phyloP scores from a whole-genome alignment of 306 rosid genomes.

The Crataegus laevigata region DNA sequence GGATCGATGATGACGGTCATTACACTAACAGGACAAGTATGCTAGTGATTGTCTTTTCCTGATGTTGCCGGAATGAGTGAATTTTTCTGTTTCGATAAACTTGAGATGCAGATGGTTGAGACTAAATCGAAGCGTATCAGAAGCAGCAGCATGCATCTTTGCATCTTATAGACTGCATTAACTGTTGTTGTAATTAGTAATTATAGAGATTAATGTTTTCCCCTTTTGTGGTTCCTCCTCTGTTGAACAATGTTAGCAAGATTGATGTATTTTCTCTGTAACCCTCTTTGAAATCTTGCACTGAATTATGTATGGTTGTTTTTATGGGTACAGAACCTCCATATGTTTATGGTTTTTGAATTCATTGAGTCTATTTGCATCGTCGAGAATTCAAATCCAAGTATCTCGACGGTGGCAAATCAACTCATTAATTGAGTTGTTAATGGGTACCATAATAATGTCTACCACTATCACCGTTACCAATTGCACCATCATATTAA shows the following conservation, averaged over 20 bases:
- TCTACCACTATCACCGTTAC: too few species aligned
- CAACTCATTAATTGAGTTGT: too few species aligned
- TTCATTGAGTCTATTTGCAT: background rate
- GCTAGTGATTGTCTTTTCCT: background rate
- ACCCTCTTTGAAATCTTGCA: background rate
- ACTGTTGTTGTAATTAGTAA: slow-evolving; percentile 43
- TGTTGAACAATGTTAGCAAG: slow-evolving; percentile 15
- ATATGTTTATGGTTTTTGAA: background rate
- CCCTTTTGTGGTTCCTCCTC: background rate
- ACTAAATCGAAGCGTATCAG: background rate
- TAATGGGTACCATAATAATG: too few species aligned
- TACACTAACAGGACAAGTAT: background rate
- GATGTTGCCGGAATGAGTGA: background rate
- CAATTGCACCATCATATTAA: too few species aligned
- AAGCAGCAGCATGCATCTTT: slow-evolving; percentile 8
- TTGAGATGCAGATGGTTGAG: background rate
- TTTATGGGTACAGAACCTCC: too few species aligned
- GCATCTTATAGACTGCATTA: slow-evolving; percentile 21
- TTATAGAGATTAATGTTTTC: background rate
- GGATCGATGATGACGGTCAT: background rate
- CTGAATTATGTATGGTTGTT: background rate
- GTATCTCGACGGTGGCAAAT: background rate
- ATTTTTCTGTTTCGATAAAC: background rate
- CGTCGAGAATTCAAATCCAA: background rate
- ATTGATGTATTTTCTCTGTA: background rate